Percentiles rank a stretch among this genome's conserved stretches.
Conservation (phyloP, 768 basidiomycete genomes). For the Lepiota subincarnata region DNA sequence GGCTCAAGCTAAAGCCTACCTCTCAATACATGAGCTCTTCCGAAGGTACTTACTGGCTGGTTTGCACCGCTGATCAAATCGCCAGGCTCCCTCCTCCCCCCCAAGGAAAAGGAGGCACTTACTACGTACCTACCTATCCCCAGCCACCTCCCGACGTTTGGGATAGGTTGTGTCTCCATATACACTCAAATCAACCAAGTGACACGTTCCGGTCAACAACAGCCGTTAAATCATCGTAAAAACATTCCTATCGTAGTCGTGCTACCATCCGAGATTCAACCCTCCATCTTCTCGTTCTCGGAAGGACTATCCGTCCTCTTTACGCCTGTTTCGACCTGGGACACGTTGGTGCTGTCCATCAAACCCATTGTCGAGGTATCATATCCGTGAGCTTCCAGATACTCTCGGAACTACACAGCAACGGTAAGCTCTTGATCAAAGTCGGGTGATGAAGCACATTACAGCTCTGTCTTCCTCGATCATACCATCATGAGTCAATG, state of each 20-base stretch:
- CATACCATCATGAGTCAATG: constrained; percentile 78
- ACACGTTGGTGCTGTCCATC: constrained; percentile 22
- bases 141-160: too few species aligned
- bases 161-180: too few species aligned
- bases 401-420: constrained; percentile 66
- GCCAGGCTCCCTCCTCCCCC: too few species aligned
- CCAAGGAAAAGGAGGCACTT: too few species aligned
- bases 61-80: too few species aligned
- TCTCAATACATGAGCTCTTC: too few species aligned
- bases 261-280: neutral
- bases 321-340: constrained; percentile 21
- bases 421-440: neutral
- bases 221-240: too few species aligned
- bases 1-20: too few species aligned
- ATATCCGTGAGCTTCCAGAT: constrained; percentile 75
- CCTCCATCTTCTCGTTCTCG: constrained; percentile 9
- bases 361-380: constrained; percentile 75
- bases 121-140: too few species aligned
- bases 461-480: constrained; percentile 65
- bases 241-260: neutral
- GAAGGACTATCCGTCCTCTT: constrained; percentile 13
- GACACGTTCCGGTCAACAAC: too few species aligned
- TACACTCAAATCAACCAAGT: neutral
- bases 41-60: too few species aligned
- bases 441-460: constrained; percentile 18